Evolutionary conservation across 306 rosid genomes (phyloP).

Genomic region (Sesbania bispinosa): DNA sequence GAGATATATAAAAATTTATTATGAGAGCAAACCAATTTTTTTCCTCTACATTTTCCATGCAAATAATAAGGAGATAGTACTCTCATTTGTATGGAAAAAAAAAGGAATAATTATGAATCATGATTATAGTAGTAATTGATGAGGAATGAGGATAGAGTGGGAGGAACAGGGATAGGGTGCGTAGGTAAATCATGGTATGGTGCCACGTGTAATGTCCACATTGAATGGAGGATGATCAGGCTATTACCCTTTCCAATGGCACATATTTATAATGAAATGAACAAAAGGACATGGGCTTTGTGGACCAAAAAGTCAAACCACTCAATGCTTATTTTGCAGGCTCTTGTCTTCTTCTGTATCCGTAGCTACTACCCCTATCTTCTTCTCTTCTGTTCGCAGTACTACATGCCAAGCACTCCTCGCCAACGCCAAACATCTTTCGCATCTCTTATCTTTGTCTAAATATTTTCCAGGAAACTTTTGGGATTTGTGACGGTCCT

Average conservation of each 20-base stretch:
- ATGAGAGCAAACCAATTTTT: too few species aligned
- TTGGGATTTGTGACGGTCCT: too few species aligned
- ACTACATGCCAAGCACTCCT: conserved; percentile 41
- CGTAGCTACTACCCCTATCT: conserved; percentile 8
- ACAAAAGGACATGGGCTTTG: too few species aligned
- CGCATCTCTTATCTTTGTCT: too few species aligned
- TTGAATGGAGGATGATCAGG: too few species aligned
- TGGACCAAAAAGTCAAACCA: conserved; percentile 29
- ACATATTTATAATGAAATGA: too few species aligned
- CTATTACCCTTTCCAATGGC: background rate
- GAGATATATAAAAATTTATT: too few species aligned
- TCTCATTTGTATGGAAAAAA: conserved; percentile 17
- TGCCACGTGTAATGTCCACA: too few species aligned
- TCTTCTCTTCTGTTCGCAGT: background rate
- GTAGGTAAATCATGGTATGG: background rate
- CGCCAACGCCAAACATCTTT: conserved; percentile 60
- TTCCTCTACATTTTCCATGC: conserved; percentile 13
- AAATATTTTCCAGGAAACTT: too few species aligned
- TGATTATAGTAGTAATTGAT: background rate
- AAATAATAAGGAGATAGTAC: background rate
- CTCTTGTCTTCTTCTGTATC: conserved; percentile 29
- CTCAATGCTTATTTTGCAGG: background rate
- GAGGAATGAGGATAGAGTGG: conserved; percentile 2
- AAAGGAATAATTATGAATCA: background rate
- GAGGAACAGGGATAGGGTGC: background rate